Evolutionary conservation across 768 basidiomycete species (phyloP).

Genomic region (Hysterangium stoloniferum): DNA sequence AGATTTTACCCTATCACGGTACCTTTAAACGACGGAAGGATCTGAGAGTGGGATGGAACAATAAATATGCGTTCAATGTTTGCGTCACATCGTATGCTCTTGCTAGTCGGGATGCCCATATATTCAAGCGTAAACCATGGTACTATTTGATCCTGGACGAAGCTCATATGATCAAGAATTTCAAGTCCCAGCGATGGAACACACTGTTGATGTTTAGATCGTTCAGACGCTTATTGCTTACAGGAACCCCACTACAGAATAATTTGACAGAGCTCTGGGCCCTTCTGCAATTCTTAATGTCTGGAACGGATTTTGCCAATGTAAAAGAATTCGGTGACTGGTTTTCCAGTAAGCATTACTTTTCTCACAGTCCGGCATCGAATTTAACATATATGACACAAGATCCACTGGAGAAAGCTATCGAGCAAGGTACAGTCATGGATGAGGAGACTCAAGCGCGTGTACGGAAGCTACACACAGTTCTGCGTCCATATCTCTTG

Average conservation of each 20-base stretch:
- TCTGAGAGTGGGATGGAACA: constrained; percentile 84
- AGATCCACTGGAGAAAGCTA: constrained; percentile 92
- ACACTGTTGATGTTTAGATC: constrained; percentile 83
- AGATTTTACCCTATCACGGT: constrained; percentile 85
- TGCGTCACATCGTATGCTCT: constrained; percentile 93
- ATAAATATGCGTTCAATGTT: constrained; percentile 85
- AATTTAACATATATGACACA: no score
- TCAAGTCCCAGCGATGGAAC: constrained; percentile 90
- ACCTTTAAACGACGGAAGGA: constrained; percentile 83
- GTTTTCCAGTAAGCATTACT: constrained; percentile 78
- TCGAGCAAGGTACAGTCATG: constrained; percentile 69
- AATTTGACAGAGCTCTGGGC: constrained; percentile 96
- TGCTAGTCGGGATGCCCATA: constrained; percentile 83
- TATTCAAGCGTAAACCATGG: constrained; percentile 90
- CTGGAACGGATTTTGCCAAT: constrained; percentile 81
- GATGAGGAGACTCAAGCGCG: constrained; percentile 83
- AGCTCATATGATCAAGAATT: constrained; percentile 98
- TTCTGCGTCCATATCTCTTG: constrained; percentile 92
- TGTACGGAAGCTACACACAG: constrained; percentile 82
- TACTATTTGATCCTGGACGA: constrained; percentile 96
- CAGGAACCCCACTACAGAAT: constrained; percentile 95
- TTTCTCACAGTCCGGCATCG: constrained; percentile 5
- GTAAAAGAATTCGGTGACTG: constrained; percentile 91
- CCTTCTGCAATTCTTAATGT: constrained; percentile 89
- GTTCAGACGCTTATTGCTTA: constrained; percentile 80